Base-by-base conservation (phyloP, 2,329 filamentous ascomycete species). In the Trichoderma lentiforme region DNA sequence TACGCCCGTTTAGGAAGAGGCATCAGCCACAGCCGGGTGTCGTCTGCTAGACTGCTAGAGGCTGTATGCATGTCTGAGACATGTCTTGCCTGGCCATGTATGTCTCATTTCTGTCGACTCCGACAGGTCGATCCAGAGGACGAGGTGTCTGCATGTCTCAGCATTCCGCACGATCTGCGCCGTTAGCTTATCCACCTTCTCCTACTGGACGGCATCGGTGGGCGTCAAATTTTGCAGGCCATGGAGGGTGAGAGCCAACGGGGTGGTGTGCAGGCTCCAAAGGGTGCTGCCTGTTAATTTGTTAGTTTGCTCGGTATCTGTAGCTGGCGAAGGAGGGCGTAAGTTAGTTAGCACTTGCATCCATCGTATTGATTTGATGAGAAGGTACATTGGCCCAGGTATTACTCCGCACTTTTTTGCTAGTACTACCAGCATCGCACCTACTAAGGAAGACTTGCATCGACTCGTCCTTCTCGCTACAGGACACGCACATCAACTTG, bases 51-150 rank as follows among this genome's bases (percentile, higher is more conserved):
- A 67, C 58, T 53, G 70, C 36, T 67, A 63, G 69, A 67, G 32
- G 58, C 43, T 57, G 32, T 64, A 76, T 79, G 77, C 75, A 78
- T 80, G 80, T 82, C 81, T 76, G 1, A 74, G 79, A 80, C 78
- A 78, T 79, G 76, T 78, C 76, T 75, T 73, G 73, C 62, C 74
- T 75, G 74, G 72, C 71, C 62, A 74, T 75, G 74, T 76, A 78
- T 82, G 81, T 83, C 81, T 83, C 76, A 80, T 76, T 79, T 73
- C 65, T 36, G 66, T 73, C 63, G 72, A 73, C 77, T 80, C 80
- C 78, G 77, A 82, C 75, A 81, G 81, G 80, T 60, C 78, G 73
- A 80, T 80, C 76, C 78, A 71, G 57, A 36, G 56, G 61, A 73
- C 73, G 71, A 71, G 76, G 76, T 76, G 74, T 77, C 73, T 75